A percentile compares a stretch with the other conserved stretches of the same genome.
These are phyloP conservation scores for Zygoascus hellenicus DNA, from an alignment of 1,139 yeast genomes.

Conservation along the genomic window DNA sequence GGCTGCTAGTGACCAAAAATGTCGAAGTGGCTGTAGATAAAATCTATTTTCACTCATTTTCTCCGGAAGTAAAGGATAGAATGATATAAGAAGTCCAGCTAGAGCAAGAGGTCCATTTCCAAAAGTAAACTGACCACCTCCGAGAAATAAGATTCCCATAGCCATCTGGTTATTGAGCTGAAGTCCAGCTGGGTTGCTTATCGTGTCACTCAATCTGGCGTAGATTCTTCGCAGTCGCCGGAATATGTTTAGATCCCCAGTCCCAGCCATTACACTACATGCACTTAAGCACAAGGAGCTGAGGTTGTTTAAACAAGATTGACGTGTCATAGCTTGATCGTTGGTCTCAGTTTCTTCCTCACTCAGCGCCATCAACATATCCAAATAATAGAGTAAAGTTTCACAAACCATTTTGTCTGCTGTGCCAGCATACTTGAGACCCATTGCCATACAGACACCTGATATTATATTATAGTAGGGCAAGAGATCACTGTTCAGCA, in stretches of 20 bases:
- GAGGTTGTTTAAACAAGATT: conserved; percentile 52
- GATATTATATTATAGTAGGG: conserved; percentile 63
- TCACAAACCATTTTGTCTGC: conserved; percentile 51
- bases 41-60: conserved; percentile 41
- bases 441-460: conserved; percentile 72
- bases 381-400: conserved; percentile 57
- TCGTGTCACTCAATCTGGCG: conserved; percentile 30
- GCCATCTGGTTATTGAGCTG: conserved; percentile 79
- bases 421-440: conserved; percentile 71
- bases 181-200: conserved; percentile 46
- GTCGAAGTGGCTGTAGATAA: conserved; percentile 80
- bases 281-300: conserved; percentile 58
- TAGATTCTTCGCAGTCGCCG: conserved; percentile 68
- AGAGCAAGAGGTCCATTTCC: conserved; percentile 57
- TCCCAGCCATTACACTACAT: conserved; percentile 81
- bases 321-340: conserved; percentile 56
- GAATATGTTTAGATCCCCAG: conserved; percentile 78
- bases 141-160: conserved; percentile 79
- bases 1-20: conserved; percentile 85
- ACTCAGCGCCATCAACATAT: conserved; percentile 52
- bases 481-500: conserved; percentile 57
- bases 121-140: conserved; percentile 90
- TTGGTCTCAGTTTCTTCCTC: conserved; percentile 42
- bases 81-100: conserved; percentile 67
- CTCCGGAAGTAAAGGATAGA: conserved; percentile 67